Evolutionary conservation across 176 grass and related monocot species (phyloP).

Genomic region (Carex littledalei): DNA sequence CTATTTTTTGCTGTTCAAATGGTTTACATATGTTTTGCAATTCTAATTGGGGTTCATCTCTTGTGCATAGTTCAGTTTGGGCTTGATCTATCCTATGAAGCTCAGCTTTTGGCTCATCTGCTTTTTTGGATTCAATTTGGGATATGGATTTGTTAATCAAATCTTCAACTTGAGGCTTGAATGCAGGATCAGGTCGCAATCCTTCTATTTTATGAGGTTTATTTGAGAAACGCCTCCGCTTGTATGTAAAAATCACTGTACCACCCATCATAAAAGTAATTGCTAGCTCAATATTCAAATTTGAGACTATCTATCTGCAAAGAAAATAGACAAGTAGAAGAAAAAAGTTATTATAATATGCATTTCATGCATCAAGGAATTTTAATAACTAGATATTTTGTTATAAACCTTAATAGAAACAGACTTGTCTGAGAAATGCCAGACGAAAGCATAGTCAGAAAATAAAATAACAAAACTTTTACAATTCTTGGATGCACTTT

Average conservation of each 20-base stretch:
- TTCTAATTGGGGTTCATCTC: neutral
- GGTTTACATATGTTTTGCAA: neutral
- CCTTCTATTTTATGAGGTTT: conserved; percentile 12
- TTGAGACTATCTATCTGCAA: conserved; percentile 10
- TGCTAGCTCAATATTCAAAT: neutral
- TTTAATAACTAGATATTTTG: neutral
- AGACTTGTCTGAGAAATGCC: neutral
- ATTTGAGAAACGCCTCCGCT: conserved; percentile 20
- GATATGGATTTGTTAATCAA: neutral
- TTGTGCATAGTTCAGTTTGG: neutral
- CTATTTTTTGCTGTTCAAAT: neutral
- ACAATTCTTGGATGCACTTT: neutral
- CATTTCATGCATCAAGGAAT: neutral
- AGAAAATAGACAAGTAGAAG: neutral
- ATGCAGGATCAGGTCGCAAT: conserved; percentile 5
- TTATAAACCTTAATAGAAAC: neutral
- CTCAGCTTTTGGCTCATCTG: neutral
- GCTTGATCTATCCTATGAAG: neutral
- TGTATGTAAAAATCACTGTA: conserved; percentile 23
- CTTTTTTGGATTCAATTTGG: neutral
- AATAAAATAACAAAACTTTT: neutral
- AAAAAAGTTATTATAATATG: neutral
- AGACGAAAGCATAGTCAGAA: neutral
- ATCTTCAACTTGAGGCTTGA: conserved; percentile 11
- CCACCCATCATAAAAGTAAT: conserved; percentile 10